phyloP scores from a whole-genome alignment of 306 rosid species.

The Mucuna pruriens region DNA sequence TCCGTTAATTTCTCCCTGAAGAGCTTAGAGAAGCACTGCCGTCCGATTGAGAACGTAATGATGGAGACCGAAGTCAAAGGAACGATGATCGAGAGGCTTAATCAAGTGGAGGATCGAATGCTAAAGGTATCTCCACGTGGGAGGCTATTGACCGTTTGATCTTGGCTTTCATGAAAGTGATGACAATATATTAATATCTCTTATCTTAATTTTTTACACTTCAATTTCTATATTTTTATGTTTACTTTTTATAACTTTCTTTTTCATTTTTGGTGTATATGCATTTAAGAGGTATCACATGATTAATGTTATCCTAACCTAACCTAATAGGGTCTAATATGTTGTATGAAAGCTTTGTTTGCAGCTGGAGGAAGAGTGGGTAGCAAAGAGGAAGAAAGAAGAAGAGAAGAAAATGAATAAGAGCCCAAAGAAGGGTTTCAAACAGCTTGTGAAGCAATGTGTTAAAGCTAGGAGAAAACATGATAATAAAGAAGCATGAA shows the following conservation, averaged over 20 bases:
- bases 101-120: conserved; percentile 68
- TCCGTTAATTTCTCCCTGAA: conserved; percentile 60
- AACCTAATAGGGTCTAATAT: not conserved
- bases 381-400: conserved; percentile 37
- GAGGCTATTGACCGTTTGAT: not conserved
- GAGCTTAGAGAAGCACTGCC: conserved; percentile 87
- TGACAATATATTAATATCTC: not conserved
- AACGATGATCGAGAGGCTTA: conserved; percentile 71
- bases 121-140: conserved; percentile 54
- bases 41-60: conserved; percentile 71
- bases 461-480: conserved; percentile 42
- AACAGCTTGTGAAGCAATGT: conserved; percentile 55
- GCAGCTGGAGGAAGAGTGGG: conserved; percentile 63
- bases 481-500: conserved; percentile 3
- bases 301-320: not conserved
- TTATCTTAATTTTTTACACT: not conserved
- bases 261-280: not conserved
- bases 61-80: conserved; percentile 74
- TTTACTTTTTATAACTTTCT: not conserved
- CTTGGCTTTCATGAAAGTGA: not conserved
- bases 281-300: not conserved
- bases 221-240: not conserved
- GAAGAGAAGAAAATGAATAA: conserved; percentile 41
- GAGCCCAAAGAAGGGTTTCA: conserved; percentile 53
- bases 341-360: conserved; percentile 50